phyloP scores from a whole-genome alignment of 2,329 filamentous ascomycete genomes.

The Colletotrichum tamarilloi region DNA sequence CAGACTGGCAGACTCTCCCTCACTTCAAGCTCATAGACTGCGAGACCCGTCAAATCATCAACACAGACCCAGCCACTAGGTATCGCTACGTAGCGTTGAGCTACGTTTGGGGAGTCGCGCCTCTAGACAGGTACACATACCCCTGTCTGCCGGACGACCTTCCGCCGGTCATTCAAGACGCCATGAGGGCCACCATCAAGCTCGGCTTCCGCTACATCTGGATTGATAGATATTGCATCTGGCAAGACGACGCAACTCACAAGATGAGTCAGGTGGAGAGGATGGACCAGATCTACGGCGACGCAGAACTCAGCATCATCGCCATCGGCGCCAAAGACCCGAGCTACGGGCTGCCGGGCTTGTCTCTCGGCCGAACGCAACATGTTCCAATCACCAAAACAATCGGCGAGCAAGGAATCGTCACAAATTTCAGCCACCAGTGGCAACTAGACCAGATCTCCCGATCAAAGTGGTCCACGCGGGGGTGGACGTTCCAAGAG shows the following conservation, averaged over 20 bases:
- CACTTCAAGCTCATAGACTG: conserved; percentile 20
- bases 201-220: conserved; percentile 51
- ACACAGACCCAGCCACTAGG: not conserved
- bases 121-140: conserved; percentile 6
- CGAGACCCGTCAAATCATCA: conserved; percentile 5
- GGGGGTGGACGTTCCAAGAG: conserved; percentile 55
- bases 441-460: conserved; percentile 37
- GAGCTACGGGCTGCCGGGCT: conserved; percentile 48
- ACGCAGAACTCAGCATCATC: conserved; percentile 50
- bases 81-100: conserved; percentile 46
- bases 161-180: conserved; percentile 33
- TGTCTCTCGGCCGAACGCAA: conserved; percentile 45
- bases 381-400: conserved; percentile 42
- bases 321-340: conserved; percentile 48
- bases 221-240: conserved; percentile 52
- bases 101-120: conserved; percentile 45
- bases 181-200: conserved; percentile 44
- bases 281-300: conserved; percentile 45
- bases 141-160: not conserved
- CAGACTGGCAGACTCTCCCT: not conserved
- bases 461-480: conserved; percentile 49
- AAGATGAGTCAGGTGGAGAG: conserved; percentile 52
- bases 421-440: conserved; percentile 11
- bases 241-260: conserved; percentile 39
- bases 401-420: not conserved